phyloP scores from a whole-genome alignment of 768 basidiomycete species.

The Russula sp. region DNA sequence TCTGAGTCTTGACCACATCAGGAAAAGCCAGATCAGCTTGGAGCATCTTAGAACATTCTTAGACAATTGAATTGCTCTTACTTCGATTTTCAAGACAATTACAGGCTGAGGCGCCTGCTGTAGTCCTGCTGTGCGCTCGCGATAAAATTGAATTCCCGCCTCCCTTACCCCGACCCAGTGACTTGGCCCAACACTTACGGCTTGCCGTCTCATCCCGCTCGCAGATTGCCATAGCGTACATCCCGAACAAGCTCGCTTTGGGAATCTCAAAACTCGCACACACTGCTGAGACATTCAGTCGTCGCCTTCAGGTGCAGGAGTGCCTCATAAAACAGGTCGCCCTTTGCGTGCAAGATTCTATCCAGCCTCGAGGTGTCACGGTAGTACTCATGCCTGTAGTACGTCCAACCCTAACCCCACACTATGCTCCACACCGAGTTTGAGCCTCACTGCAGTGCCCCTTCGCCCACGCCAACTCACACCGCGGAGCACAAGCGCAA shows the following conservation, averaged over 20 bases:
- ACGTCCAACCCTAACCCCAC: conserved; percentile 38
- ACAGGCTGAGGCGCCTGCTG: no score
- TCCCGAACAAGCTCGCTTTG: conserved; percentile 28
- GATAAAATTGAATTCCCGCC: no score
- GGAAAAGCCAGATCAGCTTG: no score
- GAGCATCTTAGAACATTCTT: no score
- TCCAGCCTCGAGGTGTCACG: conserved; percentile 94
- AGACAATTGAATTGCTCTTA: no score
- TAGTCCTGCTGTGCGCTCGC: no score
- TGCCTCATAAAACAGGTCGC: conserved; percentile 97
- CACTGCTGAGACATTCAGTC: conserved; percentile 50
- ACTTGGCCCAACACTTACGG: conserved; percentile 24
- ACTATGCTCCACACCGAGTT: conserved; percentile 11
- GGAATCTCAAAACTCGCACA: conserved; percentile 28
- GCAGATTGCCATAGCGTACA: conserved; percentile 83
- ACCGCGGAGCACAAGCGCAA: no score
- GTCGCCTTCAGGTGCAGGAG: conserved; percentile 96
- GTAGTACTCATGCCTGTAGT: conserved; percentile 99
- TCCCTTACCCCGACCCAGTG: conserved; percentile 17
- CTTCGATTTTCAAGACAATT: no score
- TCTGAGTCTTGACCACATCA: conserved; percentile 21
- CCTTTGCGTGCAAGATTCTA: conserved; percentile 96
- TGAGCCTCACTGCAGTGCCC: no score
- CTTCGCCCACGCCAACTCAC: no score
- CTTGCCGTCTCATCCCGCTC: conserved; percentile 3